Base-by-base conservation (phyloP, 768 basidiomycete species). In the Hydnum rufescens region DNA sequence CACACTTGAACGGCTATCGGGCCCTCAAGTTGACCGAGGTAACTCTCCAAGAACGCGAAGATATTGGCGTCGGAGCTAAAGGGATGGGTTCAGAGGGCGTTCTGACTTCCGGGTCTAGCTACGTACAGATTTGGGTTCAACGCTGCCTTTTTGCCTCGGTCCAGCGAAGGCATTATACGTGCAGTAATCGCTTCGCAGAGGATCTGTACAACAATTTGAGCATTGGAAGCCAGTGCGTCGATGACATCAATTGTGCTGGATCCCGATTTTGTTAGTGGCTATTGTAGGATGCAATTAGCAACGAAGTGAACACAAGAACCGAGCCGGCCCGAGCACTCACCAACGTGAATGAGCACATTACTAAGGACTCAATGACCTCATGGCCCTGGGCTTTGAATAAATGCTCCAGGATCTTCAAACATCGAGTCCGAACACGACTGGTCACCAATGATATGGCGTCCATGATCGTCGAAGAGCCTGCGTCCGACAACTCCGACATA, bases 1-100 rank as follows among this genome's bases (percentile, higher is more conserved):
- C 93, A 97, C 19, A 96, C 83, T 66, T 97, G 95, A 6, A 90
- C 71, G 2, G 87, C 92, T 32, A 95, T 68, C 0, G 95, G 87
- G 0, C 88, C 87, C 64, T 97, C 95, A 39, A 97, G 64, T 5
- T 80, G 75, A 18, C 67, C 67, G 28, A 96, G 63, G 61, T 97
- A 97, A 52, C 77, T 77, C 61, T 96, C 89, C 44, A 97, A 68
- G 63, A 96, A 97, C 29, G 72, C 75, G 70, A 87, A 89, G n/a
- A 89, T 60, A 16, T 72, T 70, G 3, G 67, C 64, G 55, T 89
- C 86, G 32, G 75, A 73, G 54, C 88, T 92, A 54, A 6, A 29
- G 16, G 5, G 13, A 31, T 31, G 18, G 8, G 25, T 13, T 49
- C 46, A 49, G 31, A 6, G 32, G 25, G 22, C 25, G 42, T 28